Evolutionary conservation across 208 protist genomes (phyloP).

Genomic region (Leptomonas seymouri): DNA sequence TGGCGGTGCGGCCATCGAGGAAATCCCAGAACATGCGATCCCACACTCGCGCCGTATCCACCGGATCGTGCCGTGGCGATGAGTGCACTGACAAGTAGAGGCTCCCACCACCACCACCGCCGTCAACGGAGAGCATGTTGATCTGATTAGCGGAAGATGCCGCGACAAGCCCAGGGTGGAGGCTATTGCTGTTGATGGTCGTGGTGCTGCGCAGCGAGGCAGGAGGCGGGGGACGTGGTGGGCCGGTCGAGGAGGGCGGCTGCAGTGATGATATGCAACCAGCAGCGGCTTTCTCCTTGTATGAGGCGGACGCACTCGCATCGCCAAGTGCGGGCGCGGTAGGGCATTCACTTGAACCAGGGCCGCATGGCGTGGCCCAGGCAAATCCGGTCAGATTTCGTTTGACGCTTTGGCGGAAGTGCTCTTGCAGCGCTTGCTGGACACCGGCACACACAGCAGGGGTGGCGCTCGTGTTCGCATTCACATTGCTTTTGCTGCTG

Average conservation of each 20-base stretch:
- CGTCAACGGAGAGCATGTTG: slow-evolving; percentile 9
- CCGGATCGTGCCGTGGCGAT: slow-evolving; percentile 19
- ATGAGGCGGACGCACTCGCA: not conserved
- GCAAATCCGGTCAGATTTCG: slow-evolving; percentile 14
- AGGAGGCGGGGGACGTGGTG: not conserved
- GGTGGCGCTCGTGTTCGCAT: slow-evolving; percentile 1
- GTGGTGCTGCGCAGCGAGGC: not conserved
- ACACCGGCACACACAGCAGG: slow-evolving; percentile 29
- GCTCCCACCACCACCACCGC: slow-evolving; percentile 6
- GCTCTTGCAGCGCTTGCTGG: slow-evolving; percentile 28
- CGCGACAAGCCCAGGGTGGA: not conserved
- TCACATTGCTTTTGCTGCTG: not conserved
- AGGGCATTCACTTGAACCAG: not conserved
- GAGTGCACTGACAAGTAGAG: slow-evolving; percentile 5
- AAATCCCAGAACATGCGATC: slow-evolving; percentile 49
- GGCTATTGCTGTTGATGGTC: slow-evolving; percentile 10
- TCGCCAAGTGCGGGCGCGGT: slow-evolving; percentile 1
- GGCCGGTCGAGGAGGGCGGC: not conserved
- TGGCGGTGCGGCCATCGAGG: slow-evolving; percentile 37
- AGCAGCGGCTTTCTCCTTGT: not conserved
- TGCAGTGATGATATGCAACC: slow-evolving; percentile 8
- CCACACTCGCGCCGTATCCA: slow-evolving; percentile 39
- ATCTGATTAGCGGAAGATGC: slow-evolving; percentile 9
- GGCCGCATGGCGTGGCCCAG: not conserved
- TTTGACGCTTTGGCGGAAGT: slow-evolving; percentile 36